Base-by-base conservation (phyloP, 495 filamentous ascomycete genomes). In the Penicillium simplicissimum region DNA sequence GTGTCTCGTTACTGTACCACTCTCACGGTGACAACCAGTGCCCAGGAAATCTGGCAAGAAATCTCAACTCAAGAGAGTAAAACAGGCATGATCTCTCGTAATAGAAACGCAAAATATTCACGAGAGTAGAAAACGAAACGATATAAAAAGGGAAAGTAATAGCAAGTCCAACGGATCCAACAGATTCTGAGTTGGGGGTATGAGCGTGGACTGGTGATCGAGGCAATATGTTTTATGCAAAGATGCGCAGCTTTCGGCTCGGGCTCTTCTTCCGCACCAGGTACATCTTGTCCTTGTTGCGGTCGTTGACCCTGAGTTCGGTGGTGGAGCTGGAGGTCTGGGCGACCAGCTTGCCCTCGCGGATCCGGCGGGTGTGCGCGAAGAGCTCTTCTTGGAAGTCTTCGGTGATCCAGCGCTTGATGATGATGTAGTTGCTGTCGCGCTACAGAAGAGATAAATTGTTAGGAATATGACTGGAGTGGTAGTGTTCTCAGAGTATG, bases 401-500 rank as follows among this genome's bases (percentile, higher is more conserved):
- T 71, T 92, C 87, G 42, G 81, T 80, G 61, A 93, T 85, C 86
- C 85, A 92, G 56, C 84, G 80, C 71, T 90, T 90, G 79, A 93
- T 91, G 57, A 93, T 74, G 57, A 93, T 80, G 62, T 86, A 92
- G 55, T 89, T 85, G 52, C 82, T 79, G 62, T 93, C 88, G 76
- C 82, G 67, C 71, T 75, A 48, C 15, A 58, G 36, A 34, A 53
- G 38, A 19, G 9, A 23, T 23, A 9, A 34, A 37, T 4, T 2
- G 25, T 53, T 14, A 19, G 47, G 7, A 15, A 43, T 53, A 5
- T 8, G 15, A 10, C 8, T 42, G 9, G 9, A 35, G 19, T 55
- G 13, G 1, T 21, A 34, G n/a, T 8, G 10, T 4, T 2, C 11
- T 19, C 2, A n/a, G 36, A 15, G 7, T n/a, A 64, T 37, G 34